phyloP scores from a whole-genome alignment of 2,329 filamentous ascomycete species.

The Dissoconium aciculare region DNA sequence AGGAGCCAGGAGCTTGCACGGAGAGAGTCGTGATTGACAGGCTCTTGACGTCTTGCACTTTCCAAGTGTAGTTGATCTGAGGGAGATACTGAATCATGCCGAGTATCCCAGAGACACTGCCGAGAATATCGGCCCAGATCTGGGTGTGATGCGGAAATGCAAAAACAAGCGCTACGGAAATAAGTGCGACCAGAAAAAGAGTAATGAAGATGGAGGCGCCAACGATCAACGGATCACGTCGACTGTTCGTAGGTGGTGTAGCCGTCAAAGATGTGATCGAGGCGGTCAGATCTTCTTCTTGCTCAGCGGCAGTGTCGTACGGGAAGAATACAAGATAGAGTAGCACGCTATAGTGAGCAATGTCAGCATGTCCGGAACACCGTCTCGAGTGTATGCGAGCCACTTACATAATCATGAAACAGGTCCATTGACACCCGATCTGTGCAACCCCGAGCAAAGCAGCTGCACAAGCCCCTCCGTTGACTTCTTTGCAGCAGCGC shows the following conservation, averaged over 20 bases:
- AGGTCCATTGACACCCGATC: conserved; percentile 80
- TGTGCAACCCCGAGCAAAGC: conserved; percentile 80
- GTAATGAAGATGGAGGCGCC: conserved; percentile 60
- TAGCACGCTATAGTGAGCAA: conserved; percentile 50
- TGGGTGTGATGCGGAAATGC: conserved; percentile 50
- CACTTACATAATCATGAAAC: conserved; percentile 76
- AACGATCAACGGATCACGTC: conserved; percentile 65
- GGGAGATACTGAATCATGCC: conserved; percentile 86
- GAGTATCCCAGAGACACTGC: conserved; percentile 61
- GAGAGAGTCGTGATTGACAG: conserved; percentile 96
- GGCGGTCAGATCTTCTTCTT: conserved; percentile 19
- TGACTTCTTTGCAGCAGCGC: conserved; percentile 70
- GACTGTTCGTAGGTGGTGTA: conserved; percentile 41
- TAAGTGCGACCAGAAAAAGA: conserved; percentile 53
- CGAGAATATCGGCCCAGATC: conserved; percentile 72
- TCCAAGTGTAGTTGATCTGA: conserved; percentile 85
- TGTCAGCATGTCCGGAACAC: too few relatives aligned
- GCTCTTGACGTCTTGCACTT: conserved; percentile 71
- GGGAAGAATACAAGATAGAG: conserved; percentile 94
- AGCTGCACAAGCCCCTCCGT: conserved; percentile 66
- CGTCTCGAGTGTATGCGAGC: background rate
- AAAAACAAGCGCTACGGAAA: conserved; percentile 49
- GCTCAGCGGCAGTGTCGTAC: conserved; percentile 9
- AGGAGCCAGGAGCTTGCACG: conserved; percentile 86
- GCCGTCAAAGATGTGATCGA: conserved; percentile 30